Conservation (phyloP, 257 asterid genomes). For the Salvia hispanica region DNA sequence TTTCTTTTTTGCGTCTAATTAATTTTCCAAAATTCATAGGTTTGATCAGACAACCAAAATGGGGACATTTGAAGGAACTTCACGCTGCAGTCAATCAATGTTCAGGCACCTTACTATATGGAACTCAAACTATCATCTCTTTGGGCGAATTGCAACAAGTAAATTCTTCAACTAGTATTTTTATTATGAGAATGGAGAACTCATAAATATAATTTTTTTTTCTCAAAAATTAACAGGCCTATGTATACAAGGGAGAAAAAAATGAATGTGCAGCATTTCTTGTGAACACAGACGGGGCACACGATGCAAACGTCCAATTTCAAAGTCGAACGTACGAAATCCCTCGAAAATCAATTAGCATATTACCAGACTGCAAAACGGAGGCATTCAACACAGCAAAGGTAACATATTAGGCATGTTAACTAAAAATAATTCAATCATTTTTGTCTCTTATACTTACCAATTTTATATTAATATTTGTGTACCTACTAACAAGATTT, state of each 20-base stretch:
- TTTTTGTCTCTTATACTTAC: too few relatives aligned
- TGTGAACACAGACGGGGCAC: slow-evolving; percentile 45
- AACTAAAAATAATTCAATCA: too few relatives aligned
- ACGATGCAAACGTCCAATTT: slow-evolving; percentile 46
- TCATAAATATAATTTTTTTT: too few relatives aligned
- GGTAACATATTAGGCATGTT: slow-evolving; percentile 34
- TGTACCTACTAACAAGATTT: too few relatives aligned
- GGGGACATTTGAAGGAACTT: slow-evolving; percentile 75
- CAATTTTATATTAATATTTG: too few relatives aligned
- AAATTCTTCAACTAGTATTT: slow-evolving; percentile 13
- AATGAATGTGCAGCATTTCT: slow-evolving; percentile 86
- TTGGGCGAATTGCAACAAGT: slow-evolving; percentile 72
- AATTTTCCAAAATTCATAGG: slow-evolving; percentile 38
- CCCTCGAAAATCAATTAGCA: slow-evolving; percentile 76
- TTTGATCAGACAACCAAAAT: slow-evolving; percentile 77
- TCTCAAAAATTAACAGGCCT: slow-evolving; percentile 47
- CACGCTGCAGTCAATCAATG: slow-evolving; percentile 69
- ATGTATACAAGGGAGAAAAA: slow-evolving; percentile 43
- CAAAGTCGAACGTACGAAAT: slow-evolving; percentile 44
- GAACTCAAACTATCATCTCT: slow-evolving; percentile 39
- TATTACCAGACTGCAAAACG: slow-evolving; percentile 72
- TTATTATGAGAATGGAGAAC: too few relatives aligned
- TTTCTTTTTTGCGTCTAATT: too few relatives aligned
- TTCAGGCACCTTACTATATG: slow-evolving; percentile 56
- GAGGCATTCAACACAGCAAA: slow-evolving; percentile 80